phyloP scores from a whole-genome alignment of 306 rosid species.

The Prunus mume region DNA sequence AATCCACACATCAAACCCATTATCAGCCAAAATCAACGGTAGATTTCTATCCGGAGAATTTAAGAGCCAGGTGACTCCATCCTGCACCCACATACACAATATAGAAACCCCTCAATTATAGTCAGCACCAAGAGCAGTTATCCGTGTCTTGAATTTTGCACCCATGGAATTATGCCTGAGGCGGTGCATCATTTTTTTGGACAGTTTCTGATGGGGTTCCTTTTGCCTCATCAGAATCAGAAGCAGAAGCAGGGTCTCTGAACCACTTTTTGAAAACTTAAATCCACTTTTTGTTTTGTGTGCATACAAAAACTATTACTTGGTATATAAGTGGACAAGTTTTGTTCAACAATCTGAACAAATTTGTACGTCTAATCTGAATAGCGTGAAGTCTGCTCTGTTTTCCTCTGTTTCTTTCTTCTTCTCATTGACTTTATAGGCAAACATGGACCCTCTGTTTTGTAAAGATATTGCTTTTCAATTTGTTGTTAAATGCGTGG shows the following conservation, averaged over 20 bases:
- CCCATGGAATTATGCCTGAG: constrained; percentile 15
- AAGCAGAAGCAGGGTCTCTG: not conserved
- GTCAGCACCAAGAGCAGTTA: not conserved
- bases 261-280: not conserved
- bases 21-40: constrained; percentile 78
- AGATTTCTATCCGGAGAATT: constrained; percentile 68
- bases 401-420: not conserved
- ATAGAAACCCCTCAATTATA: not conserved
- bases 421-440: not conserved
- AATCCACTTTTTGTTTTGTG: not conserved
- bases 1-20: constrained; percentile 86
- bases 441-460: too few relatives aligned
- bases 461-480: not conserved
- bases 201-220: not conserved
- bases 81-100: constrained; percentile 37
- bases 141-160: not conserved
- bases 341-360: not conserved
- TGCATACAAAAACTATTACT: not conserved
- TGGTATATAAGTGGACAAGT: not conserved
- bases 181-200: constrained; percentile 27
- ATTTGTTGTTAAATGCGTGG: not conserved
- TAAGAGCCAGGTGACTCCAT: constrained; percentile 72
- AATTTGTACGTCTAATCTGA: not conserved
- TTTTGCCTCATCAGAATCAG: not conserved
- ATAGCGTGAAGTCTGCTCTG: not conserved